Conservation (phyloP, 257 asterid species). For the Nicotiana knightiana region DNA sequence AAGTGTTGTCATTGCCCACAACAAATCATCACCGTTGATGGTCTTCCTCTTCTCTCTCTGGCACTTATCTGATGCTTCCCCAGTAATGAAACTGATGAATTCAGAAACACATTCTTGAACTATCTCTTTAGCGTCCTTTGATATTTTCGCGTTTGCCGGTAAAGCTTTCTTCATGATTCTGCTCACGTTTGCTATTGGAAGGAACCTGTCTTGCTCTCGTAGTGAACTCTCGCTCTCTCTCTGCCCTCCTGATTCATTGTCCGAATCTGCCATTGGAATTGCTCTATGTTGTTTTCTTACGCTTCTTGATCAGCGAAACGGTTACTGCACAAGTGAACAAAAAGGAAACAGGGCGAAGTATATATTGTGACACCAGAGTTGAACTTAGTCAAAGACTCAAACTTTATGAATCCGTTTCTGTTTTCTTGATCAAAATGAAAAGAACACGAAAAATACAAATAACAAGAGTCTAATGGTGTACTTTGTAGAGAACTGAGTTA, state of each 20-base stretch:
- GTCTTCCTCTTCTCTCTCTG: slow-evolving; percentile 65
- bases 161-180: slow-evolving; percentile 60
- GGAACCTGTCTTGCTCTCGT: slow-evolving; percentile 61
- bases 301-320: not conserved
- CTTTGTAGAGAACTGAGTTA: not conserved
- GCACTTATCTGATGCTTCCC: slow-evolving; percentile 70
- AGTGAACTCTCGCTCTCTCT: slow-evolving; percentile 42
- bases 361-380: too few relatives aligned
- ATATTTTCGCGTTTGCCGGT: slow-evolving; percentile 67
- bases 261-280: slow-evolving; percentile 67
- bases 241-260: slow-evolving; percentile 77
- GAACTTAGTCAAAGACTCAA: not conserved
- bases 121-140: slow-evolving; percentile 63
- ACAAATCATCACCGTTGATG: slow-evolving; percentile 59
- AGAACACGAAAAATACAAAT: not conserved
- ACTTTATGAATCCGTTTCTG: not conserved
- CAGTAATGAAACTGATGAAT: slow-evolving; percentile 67
- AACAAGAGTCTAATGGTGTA: not conserved
- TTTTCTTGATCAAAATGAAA: not conserved
- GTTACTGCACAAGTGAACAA: not conserved
- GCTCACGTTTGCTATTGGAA: slow-evolving; percentile 68
- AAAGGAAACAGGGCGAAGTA: not conserved
- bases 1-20: slow-evolving; percentile 71
- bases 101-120: slow-evolving; percentile 74
- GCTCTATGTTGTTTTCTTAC: not conserved